These are phyloP conservation scores for Amylocystis lapponica DNA, from an alignment of 768 basidiomycete species.

Conservation along the genomic window DNA sequence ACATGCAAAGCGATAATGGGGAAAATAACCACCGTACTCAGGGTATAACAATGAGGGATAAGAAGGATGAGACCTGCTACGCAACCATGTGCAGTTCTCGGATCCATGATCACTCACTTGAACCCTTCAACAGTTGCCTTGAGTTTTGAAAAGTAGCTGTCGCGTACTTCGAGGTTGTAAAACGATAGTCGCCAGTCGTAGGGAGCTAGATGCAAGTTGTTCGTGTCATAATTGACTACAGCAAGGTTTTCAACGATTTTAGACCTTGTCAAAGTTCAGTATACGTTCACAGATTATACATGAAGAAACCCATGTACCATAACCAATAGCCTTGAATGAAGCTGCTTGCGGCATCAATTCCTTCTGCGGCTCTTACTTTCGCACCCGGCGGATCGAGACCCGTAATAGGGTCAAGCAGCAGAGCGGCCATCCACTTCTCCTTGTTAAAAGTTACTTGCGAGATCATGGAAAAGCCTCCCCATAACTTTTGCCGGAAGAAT, in stretches of 20 bases:
- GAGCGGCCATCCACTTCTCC: conserved; percentile 84
- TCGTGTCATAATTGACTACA: conserved; percentile 87
- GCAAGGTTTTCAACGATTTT: conserved; percentile 95
- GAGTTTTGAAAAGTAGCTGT: conserved; percentile 81
- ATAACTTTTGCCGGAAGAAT: conserved; percentile 89
- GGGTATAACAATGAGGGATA: not conserved
- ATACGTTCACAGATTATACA: not conserved
- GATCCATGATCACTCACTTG: conserved; percentile 38
- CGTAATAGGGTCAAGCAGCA: conserved; percentile 88
- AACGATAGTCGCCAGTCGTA: conserved; percentile 92
- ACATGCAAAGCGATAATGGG: too few species aligned
- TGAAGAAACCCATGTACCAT: conserved; percentile 46
- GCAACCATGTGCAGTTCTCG: not conserved
- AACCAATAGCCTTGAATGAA: conserved; percentile 94
- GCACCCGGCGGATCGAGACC: conserved; percentile 84
- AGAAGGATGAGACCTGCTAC: not conserved
- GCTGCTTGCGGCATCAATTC: conserved; percentile 82
- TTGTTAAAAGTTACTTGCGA: conserved; percentile 79
- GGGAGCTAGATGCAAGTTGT: conserved; percentile 76
- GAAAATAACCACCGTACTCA: not conserved
- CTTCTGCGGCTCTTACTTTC: conserved; percentile 89
- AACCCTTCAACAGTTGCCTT: conserved; percentile 80
- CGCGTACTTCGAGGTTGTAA: conserved; percentile 87
- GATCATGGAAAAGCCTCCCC: conserved; percentile 79
- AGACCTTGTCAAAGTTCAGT: conserved; percentile 44